Percentiles rank a stretch among this genome's conserved stretches.
These are phyloP conservation scores for Flagelloscypha sp. DNA, from an alignment of 768 basidiomycete genomes.

Conservation along the genomic window DNA sequence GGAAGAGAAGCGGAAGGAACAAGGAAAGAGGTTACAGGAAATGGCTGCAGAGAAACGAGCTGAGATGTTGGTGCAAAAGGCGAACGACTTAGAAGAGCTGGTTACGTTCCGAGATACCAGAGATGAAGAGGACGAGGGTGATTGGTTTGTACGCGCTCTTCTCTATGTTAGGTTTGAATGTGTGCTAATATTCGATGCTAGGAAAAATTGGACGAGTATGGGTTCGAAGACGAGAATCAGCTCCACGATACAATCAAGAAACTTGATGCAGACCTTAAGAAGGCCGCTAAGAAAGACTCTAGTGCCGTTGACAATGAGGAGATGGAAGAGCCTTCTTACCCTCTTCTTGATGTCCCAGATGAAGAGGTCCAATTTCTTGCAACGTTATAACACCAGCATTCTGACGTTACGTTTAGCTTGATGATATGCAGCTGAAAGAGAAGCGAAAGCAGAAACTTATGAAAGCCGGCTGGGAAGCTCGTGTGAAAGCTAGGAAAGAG, in stretches of 20 bases:
- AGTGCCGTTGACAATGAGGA: constrained; percentile 60
- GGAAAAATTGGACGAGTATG: constrained; percentile 57
- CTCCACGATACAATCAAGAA: constrained; percentile 82
- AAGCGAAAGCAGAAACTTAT: constrained; percentile 88
- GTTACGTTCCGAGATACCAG: constrained; percentile 56
- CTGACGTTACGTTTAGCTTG: constrained; percentile 16
- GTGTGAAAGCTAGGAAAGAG: constrained; percentile 74
- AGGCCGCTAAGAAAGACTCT: constrained; percentile 72
- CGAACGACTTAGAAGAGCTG: constrained; percentile 62
- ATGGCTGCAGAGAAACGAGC: constrained; percentile 75
- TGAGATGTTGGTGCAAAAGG: constrained; percentile 75
- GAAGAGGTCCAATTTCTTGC: constrained; percentile 44
- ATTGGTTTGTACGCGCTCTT: constrained; percentile 55
- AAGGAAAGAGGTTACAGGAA: constrained; percentile 84
- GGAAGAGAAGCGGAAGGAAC: constrained; percentile 76
- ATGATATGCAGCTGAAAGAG: constrained; percentile 88
- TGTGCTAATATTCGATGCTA: constrained; percentile 17
- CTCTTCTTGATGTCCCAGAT: constrained; percentile 87
- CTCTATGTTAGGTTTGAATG: constrained; percentile 1
- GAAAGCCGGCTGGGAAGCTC: constrained; percentile 91
- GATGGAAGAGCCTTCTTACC: constrained; percentile 82
- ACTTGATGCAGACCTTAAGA: constrained; percentile 70
- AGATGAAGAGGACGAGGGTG: constrained; percentile 53
- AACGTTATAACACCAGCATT: not conserved
- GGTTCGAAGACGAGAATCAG: constrained; percentile 69